Conservation (phyloP, 2,329 filamentous ascomycete genomes). For the Aspergillus japonicus region DNA sequence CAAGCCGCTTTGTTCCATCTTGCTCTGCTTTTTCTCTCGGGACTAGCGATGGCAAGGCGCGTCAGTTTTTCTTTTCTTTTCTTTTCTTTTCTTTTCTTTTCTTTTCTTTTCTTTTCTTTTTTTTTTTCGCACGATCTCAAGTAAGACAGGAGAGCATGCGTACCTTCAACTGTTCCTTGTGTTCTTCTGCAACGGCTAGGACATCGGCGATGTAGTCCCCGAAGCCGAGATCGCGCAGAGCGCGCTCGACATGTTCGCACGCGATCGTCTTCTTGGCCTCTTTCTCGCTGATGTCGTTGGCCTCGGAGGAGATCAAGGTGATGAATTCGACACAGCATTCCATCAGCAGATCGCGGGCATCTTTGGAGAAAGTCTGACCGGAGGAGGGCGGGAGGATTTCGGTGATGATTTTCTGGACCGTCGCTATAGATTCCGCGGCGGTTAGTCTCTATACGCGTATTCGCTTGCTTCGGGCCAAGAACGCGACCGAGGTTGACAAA, state of each 20-base stretch:
- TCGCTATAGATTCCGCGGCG: conserved; percentile 48
- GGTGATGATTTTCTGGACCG: conserved; percentile 80
- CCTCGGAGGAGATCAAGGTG: conserved; percentile 95
- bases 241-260: conserved; percentile 95
- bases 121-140: neutral
- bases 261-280: conserved; percentile 99
- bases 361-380: conserved; percentile 87
- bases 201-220: conserved; percentile 88
- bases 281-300: conserved; percentile 98
- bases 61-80: neutral
- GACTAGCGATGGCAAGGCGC: conserved; percentile 54
- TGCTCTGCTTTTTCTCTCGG: conserved; percentile 94
- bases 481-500: neutral
- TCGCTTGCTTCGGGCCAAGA: neutral
- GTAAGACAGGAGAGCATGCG: conserved; percentile 25
- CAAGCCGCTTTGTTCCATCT: conserved; percentile 91
- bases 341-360: conserved; percentile 90
- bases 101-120: no score
- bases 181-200: conserved; percentile 79
- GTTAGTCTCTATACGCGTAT: conserved; percentile 7
- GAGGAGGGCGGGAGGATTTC: conserved; percentile 80
- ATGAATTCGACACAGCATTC: conserved; percentile 99
- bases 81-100: no score
- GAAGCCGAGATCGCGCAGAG: conserved; percentile 88
- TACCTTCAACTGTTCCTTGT: conserved; percentile 91